Evolutionary conservation across 345 rosid species (phyloP), one percentile per base, ranked within the genome.

Genomic region (Brassica carinata): DNA sequence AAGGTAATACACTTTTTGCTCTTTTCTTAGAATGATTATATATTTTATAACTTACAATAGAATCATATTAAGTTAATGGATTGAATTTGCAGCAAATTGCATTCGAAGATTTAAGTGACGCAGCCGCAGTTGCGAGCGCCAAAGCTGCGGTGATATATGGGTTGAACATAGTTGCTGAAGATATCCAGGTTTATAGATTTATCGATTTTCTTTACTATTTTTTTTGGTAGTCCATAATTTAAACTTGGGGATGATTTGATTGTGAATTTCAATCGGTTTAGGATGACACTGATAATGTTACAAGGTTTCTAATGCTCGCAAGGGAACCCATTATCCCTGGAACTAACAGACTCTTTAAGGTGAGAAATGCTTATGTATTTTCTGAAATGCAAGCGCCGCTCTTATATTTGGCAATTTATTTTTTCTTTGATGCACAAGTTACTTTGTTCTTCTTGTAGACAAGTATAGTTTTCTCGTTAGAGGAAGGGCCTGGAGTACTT

Each of bases 251-350:
- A 77, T 61, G 5, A 67, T 72, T 34, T 82, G 75, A 82, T 64
- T 38, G 72, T 74, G 33, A 67, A 78, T 26, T 74, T 78, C 75
- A 68, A 66, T 73, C 72, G 40, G 53, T 78, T 53, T 79, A 96
- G 98, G 99, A 93, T 82, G 94, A 91, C 79, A 84, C 83, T 62
- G 92, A 93, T 81, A 96, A 96, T 85, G 89, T 96, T 51, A 96
- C 98, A 58, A 89, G 98, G 73, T 96, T 96, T 83, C 85, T 96
- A 75, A 96, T 94, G 90, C 92, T 96, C 72, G 99, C 99, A 63
- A 92, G 99, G 84, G 99, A 96, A 73, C 99, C 99, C 30, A 87
- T 96, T 66, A 96, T 96, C 82, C 98, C 99, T 72, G 95, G 94
- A 83, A 91, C 83, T 0, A 87, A 87, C 75, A 87, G 87, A 86